These are phyloP conservation scores for Salix caprea DNA, from an alignment of 345 rosid genomes.

Conservation along the genomic window DNA sequence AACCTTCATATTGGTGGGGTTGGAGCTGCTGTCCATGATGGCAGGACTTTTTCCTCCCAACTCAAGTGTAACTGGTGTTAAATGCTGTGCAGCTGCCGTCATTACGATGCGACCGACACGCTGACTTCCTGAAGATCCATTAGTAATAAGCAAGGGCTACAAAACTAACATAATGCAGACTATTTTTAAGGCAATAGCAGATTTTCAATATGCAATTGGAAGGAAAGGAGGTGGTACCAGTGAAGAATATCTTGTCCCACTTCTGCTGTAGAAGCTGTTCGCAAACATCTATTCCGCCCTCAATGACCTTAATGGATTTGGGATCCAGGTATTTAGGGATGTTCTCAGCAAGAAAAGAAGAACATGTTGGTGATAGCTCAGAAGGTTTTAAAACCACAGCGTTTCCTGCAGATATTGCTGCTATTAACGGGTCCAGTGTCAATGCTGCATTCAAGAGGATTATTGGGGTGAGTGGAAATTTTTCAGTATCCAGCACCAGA, in stretches of 20 bases:
- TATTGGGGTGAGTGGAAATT: background rate
- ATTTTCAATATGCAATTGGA: background rate
- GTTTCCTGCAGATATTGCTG: slow-evolving; percentile 93
- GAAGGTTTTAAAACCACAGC: slow-evolving; percentile 69
- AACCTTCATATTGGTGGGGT: slow-evolving; percentile 52
- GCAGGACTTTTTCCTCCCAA: slow-evolving; percentile 87
- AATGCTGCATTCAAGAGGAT: slow-evolving; percentile 47
- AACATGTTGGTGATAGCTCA: slow-evolving; percentile 58
- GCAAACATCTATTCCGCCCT: slow-evolving; percentile 56
- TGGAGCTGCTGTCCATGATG: slow-evolving; percentile 47
- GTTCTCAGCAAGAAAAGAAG: slow-evolving; percentile 48
- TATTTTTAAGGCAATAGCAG: too few species aligned
- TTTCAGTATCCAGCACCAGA: background rate
- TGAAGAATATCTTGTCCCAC: slow-evolving; percentile 94
- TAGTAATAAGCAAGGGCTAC: background rate
- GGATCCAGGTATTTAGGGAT: slow-evolving; percentile 63
- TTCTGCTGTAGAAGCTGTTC: slow-evolving; percentile 54
- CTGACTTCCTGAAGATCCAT: slow-evolving; percentile 54
- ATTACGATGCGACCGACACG: slow-evolving; percentile 57
- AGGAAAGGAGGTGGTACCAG: slow-evolving; percentile 40
- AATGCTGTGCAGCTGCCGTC: slow-evolving; percentile 76
- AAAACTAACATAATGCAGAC: too few species aligned
- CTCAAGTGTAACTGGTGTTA: slow-evolving; percentile 86
- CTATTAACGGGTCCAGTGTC: slow-evolving; percentile 72
- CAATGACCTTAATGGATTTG: slow-evolving; percentile 63